A percentile compares a stretch with the other conserved stretches of the same genome.
Conservation (phyloP, 768 basidiomycete genomes). For the Antrodiella citrinella region DNA sequence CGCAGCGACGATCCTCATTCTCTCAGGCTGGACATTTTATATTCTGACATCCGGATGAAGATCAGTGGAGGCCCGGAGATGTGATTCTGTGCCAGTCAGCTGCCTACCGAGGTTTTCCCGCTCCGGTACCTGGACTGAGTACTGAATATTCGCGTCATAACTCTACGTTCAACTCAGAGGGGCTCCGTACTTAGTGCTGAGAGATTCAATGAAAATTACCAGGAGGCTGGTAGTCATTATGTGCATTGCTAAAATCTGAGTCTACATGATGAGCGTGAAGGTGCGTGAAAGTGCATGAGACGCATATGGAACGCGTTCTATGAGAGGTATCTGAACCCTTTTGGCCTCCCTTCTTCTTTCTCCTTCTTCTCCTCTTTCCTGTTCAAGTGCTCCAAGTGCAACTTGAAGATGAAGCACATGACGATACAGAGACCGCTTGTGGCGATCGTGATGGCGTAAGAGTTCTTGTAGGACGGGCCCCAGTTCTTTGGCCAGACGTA, state of each 20-base stretch:
- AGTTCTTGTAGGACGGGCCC: conserved; percentile 63
- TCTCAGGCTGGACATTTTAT: no score
- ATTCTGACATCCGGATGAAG: neutral
- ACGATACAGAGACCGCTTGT: conserved; percentile 36
- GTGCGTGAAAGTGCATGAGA: no score
- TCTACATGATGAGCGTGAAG: no score
- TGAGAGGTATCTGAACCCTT: conserved; percentile 40
- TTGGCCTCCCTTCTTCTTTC: conserved; percentile 28
- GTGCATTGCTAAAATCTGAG: no score
- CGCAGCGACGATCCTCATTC: no score
- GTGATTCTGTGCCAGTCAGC: no score
- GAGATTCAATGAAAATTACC: neutral
- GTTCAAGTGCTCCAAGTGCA: conserved; percentile 23
- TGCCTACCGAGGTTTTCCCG: neutral
- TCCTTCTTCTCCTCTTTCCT: conserved; percentile 30
- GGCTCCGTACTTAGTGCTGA: no score
- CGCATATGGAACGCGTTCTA: no score
- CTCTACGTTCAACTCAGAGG: no score
- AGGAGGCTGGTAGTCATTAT: neutral
- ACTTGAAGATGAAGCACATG: conserved; percentile 29
- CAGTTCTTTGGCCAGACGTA: conserved; percentile 63
- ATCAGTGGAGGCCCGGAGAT: neutral
- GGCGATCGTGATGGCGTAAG: conserved; percentile 67
- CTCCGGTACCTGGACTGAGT: no score
- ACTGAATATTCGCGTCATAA: no score